Evolutionary conservation across 441 rosid genomes (phyloP).

Genomic region (Cnidoscolus chayamansa): DNA sequence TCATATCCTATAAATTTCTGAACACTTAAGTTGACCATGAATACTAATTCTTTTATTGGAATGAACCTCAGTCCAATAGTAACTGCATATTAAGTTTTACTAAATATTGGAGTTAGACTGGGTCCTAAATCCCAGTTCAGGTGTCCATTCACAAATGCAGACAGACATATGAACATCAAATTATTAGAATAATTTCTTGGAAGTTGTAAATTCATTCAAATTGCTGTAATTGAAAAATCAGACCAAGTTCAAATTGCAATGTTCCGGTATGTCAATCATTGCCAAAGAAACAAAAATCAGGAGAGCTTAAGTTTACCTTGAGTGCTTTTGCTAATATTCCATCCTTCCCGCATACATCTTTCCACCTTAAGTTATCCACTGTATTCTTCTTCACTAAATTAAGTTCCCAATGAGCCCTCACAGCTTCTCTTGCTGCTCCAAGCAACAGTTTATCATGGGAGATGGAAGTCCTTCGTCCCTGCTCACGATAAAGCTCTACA

Average conservation of each 20-base stretch:
- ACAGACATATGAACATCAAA: background rate
- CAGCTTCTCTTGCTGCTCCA: slow-evolving; percentile 99
- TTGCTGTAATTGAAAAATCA: background rate
- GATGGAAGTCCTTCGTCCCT: slow-evolving; percentile 92
- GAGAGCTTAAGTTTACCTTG: slow-evolving; percentile 52
- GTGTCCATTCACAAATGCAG: background rate
- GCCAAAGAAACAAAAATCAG: slow-evolving; percentile 14
- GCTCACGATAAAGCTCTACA: slow-evolving; percentile 79
- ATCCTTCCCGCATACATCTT: slow-evolving; percentile 75
- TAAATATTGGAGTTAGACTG: background rate
- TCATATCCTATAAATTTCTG: background rate
- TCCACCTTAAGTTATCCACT: slow-evolving; percentile 81
- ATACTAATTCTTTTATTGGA: background rate
- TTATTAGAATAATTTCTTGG: slow-evolving; percentile 2
- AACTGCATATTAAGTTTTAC: background rate
- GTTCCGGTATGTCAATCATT: slow-evolving; percentile 6
- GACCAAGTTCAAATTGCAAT: slow-evolving; percentile 10
- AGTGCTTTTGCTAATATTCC: slow-evolving; percentile 81
- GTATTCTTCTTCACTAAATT: slow-evolving; percentile 77
- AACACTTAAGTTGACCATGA: background rate
- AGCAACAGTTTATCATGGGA: slow-evolving; percentile 97
- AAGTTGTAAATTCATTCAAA: background rate
- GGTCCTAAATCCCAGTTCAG: background rate
- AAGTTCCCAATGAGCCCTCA: slow-evolving; percentile 95
- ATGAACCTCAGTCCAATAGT: background rate